Percentiles rank a stretch among this genome's conserved stretches.
phyloP scores from a whole-genome alignment of 257 asterid genomes.

The Eucommia ulmoides region DNA sequence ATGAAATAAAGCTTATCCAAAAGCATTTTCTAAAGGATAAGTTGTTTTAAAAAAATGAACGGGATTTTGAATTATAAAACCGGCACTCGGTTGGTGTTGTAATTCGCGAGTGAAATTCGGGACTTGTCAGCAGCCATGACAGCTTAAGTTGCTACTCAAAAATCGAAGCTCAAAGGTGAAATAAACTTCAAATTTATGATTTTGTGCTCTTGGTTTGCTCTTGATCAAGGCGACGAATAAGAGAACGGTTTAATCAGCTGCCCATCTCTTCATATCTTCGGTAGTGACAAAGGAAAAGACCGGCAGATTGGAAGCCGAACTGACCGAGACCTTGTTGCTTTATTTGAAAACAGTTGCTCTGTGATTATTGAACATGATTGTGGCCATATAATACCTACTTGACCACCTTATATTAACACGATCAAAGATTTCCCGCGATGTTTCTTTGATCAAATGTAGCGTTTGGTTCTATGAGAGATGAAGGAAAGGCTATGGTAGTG shows the following conservation, averaged over 20 bases:
- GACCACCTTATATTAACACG: slow-evolving; percentile 50
- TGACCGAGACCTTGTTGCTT: slow-evolving; percentile 44
- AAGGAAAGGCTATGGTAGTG: too few relatives aligned
- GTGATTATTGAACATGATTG: slow-evolving; percentile 58
- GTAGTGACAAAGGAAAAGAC: slow-evolving; percentile 55
- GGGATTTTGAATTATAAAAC: too few relatives aligned
- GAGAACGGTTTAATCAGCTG: slow-evolving; percentile 36
- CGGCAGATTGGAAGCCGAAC: slow-evolving; percentile 64
- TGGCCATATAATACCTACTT: slow-evolving; percentile 91
- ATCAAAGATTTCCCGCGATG: slow-evolving; percentile 60
- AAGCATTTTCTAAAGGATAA: too few relatives aligned
- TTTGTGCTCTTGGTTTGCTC: slow-evolving; percentile 80
- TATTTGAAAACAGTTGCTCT: slow-evolving; percentile 52
- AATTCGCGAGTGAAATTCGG: too few relatives aligned
- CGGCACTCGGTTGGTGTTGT: too few relatives aligned
- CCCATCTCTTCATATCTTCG: slow-evolving; percentile 87
- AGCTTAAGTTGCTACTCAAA: slow-evolving; percentile 45
- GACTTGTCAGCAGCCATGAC: slow-evolving; percentile 99
- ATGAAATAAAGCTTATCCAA: too few relatives aligned
- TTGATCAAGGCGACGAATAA: slow-evolving; percentile 28
- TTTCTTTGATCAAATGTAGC: slow-evolving; percentile 35
- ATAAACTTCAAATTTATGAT: slow-evolving; percentile 54
- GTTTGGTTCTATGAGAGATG: too few relatives aligned
- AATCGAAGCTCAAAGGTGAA: slow-evolving; percentile 35
- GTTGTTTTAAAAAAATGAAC: too few relatives aligned